Evolutionary conservation across 1,284 basidiomycete species (phyloP).

Genomic region (Apiotrichum siamense): DNA sequence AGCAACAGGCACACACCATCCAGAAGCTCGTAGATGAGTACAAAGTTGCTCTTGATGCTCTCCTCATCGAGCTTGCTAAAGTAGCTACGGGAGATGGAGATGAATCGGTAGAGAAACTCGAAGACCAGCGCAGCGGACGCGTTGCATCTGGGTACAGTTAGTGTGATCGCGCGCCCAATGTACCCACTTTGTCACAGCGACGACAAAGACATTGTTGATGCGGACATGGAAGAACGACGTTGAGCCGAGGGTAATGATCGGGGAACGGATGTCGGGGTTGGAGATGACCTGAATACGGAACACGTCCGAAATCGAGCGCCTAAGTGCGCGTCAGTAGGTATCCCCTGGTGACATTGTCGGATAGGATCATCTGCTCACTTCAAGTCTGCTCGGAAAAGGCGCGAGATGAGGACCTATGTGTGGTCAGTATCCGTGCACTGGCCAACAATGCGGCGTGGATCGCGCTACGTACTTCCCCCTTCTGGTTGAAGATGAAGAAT

Average conservation of each 20-base stretch:
- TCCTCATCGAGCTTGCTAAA: conserved; percentile 98
- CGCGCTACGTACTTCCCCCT: conserved; percentile 70
- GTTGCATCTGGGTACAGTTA: conserved; percentile 62
- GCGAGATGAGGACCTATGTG: conserved; percentile 78
- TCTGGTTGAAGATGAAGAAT: conserved; percentile 97
- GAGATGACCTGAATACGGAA: conserved; percentile 98
- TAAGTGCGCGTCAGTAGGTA: conserved; percentile 43
- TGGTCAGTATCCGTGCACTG: neutral
- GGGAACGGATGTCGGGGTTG: conserved; percentile 90
- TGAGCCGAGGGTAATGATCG: conserved; percentile 94
- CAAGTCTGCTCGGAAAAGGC: conserved; percentile 86
- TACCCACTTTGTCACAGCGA: conserved; percentile 86
- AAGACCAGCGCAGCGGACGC: conserved; percentile 97
- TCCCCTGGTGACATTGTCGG: no score
- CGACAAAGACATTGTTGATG: conserved; percentile 88
- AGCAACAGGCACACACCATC: conserved; percentile 60
- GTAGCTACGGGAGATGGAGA: conserved; percentile 85
- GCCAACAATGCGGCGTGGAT: neutral
- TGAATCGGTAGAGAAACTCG: conserved; percentile 95
- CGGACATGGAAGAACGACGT: conserved; percentile 97
- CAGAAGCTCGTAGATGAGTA: conserved; percentile 89
- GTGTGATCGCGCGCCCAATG: neutral
- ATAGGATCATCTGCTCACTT: conserved; percentile 60
- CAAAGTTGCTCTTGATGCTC: conserved; percentile 97
- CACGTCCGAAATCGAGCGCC: conserved; percentile 94